phyloP scores from a whole-genome alignment of 352 stramenopile species.

The Globisporangium carolinianum region DNA sequence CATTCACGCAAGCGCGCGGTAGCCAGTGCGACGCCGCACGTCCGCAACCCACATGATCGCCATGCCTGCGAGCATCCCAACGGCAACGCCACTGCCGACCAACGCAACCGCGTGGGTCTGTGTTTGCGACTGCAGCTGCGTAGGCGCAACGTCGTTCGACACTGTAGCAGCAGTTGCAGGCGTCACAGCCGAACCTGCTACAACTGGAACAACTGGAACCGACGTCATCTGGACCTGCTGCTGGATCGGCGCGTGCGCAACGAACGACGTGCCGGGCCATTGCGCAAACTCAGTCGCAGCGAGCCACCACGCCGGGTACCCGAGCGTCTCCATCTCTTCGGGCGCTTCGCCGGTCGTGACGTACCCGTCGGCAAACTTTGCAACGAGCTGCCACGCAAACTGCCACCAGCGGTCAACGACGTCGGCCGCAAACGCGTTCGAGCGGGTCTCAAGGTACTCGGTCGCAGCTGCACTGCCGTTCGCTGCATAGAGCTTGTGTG shows the following conservation, averaged over 20 bases:
- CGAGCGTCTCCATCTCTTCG: slow-evolving; percentile 30
- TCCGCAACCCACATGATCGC: slow-evolving; percentile 25
- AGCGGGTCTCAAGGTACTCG: slow-evolving; percentile 19
- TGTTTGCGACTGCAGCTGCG: neutral
- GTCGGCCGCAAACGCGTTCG: slow-evolving; percentile 34
- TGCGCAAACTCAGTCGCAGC: slow-evolving; percentile 26
- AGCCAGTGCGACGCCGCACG: slow-evolving; percentile 21
- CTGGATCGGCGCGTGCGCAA: slow-evolving; percentile 15
- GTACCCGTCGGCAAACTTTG: slow-evolving; percentile 50
- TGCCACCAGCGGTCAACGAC: slow-evolving; percentile 46
- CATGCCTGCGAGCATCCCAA: slow-evolving; percentile 25
- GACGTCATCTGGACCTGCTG: slow-evolving; percentile 9
- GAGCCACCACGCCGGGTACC: slow-evolving; percentile 49
- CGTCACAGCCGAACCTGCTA: neutral
- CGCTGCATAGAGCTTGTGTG: slow-evolving; percentile 6
- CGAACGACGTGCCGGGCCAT: slow-evolving; percentile 40
- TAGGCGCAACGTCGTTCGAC: neutral
- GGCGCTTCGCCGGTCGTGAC: slow-evolving; percentile 40
- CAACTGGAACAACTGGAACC: neutral
- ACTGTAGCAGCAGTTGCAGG: neutral
- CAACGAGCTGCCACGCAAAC: slow-evolving; percentile 42
- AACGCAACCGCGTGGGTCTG: slow-evolving; percentile 1
- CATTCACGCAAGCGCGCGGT: slow-evolving; percentile 20
- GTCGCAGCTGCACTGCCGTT: neutral
- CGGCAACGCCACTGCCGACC: slow-evolving; percentile 19